Conservation (phyloP, 495 filamentous ascomycete genomes). For the Neurospora discreta region DNA sequence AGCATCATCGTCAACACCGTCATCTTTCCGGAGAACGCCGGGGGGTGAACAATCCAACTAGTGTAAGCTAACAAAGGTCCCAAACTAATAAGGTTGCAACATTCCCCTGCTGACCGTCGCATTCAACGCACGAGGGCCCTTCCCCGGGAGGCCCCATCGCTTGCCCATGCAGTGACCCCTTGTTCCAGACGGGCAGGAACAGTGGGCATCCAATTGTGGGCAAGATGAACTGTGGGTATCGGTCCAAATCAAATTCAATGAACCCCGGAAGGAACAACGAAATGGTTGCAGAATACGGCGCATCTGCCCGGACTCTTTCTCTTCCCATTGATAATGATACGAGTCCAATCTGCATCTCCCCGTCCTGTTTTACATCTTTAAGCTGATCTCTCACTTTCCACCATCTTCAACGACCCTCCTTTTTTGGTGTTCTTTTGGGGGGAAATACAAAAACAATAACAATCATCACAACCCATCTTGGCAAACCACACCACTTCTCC, state of each 20-base stretch:
- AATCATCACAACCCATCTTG: neutral
- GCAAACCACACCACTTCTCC: neutral
- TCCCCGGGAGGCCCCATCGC: neutral
- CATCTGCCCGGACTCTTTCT: neutral
- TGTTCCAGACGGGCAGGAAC: neutral
- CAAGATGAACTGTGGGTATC: neutral
- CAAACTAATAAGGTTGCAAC: too few species aligned
- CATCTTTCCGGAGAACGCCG: neutral
- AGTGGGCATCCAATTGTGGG: neutral
- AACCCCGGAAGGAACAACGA: neutral
- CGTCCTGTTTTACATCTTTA: neutral
- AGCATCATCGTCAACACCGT: neutral
- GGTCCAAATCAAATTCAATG: neutral
- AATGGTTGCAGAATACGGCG: neutral
- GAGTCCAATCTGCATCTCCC: neutral
- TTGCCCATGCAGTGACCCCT: neutral
- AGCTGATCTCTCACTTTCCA: neutral
- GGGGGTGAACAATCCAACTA: too few species aligned
- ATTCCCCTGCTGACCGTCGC: neutral
- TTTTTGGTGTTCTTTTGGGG: neutral
- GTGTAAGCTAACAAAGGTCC: too few species aligned
- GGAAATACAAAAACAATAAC: neutral
- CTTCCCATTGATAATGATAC: neutral
- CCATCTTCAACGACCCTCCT: neutral
- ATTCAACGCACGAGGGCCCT: neutral